Evolutionary conservation across 768 basidiomycete species (phyloP).

Genomic region (Phylloporus arenicola): DNA sequence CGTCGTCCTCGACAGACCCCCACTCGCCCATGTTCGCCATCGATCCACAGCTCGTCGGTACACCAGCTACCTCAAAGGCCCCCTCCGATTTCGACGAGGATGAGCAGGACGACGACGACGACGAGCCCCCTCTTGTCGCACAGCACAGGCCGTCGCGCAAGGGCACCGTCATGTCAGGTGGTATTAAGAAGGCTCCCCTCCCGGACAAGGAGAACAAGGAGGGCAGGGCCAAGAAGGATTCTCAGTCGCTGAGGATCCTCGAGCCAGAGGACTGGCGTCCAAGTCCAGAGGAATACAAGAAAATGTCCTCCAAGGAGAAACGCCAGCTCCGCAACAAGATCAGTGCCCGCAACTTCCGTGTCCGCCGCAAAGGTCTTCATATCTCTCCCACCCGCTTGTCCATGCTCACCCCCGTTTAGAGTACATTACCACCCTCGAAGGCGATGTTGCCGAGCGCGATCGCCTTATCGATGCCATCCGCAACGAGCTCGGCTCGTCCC

Average conservation of each 20-base stretch:
- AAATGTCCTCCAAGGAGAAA: slow-evolving; percentile 94
- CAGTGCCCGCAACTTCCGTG: slow-evolving; percentile 91
- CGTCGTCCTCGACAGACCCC: slow-evolving; percentile 18
- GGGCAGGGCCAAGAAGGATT: slow-evolving; percentile 26
- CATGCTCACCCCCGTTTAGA: slow-evolving; percentile 40
- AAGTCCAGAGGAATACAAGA: slow-evolving; percentile 88
- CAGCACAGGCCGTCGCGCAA: slow-evolving; percentile 50
- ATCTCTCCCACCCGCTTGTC: neutral
- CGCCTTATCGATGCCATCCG: slow-evolving; percentile 83
- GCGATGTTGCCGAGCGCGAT: slow-evolving; percentile 90
- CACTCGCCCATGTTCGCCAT: slow-evolving; percentile 42
- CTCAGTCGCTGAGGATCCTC: slow-evolving; percentile 14
- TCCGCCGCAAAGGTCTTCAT: slow-evolving; percentile 75
- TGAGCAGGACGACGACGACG: slow-evolving; percentile 32
- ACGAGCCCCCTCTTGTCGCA: slow-evolving; percentile 23
- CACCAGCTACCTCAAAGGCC: slow-evolving; percentile 46
- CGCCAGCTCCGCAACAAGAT: slow-evolving; percentile 96
- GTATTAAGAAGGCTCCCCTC: slow-evolving; percentile 56
- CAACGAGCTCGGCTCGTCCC: slow-evolving; percentile 71
- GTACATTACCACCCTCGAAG: slow-evolving; percentile 92
- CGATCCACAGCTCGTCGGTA: slow-evolving; percentile 73
- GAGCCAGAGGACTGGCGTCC: slow-evolving; percentile 77
- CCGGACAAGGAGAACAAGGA: slow-evolving; percentile 33
- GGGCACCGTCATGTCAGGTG: slow-evolving; percentile 69
- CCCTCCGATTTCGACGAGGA: slow-evolving; percentile 41